Evolutionary conservation across 495 filamentous ascomycete genomes (phyloP).

Genomic region (Penicillium maclennaniae): DNA sequence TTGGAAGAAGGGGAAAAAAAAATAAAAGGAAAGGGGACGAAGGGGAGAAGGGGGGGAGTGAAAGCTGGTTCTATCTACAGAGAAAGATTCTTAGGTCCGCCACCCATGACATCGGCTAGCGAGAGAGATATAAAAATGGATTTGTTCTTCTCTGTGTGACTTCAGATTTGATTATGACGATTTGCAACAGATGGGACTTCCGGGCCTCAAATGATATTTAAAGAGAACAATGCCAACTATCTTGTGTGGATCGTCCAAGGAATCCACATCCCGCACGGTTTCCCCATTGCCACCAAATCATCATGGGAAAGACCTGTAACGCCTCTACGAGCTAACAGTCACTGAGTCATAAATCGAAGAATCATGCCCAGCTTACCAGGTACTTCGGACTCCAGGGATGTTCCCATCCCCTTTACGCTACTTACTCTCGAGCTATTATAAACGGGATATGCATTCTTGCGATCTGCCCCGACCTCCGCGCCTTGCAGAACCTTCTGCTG

Average conservation of each 20-base stretch:
- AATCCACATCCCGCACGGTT: neutral
- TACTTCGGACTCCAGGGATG: neutral
- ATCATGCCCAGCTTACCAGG: neutral
- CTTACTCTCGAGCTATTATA: neutral
- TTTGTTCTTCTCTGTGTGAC: neutral
- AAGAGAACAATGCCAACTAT: neutral
- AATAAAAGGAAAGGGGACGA: neutral
- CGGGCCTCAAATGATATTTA: neutral
- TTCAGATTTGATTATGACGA: no score
- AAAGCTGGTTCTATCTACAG: neutral
- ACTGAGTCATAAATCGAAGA: neutral
- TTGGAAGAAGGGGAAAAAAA: neutral
- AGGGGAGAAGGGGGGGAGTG: neutral
- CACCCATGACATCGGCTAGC: neutral
- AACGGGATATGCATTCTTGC: constrained; percentile 19
- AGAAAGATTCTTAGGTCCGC: neutral
- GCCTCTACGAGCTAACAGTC: neutral
- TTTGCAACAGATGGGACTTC: no score
- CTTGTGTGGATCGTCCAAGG: neutral
- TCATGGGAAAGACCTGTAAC: neutral
- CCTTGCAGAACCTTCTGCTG: constrained; percentile 12
- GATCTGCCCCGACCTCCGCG: constrained; percentile 19
- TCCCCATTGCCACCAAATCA: neutral
- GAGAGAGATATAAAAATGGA: neutral
- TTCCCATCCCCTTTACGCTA: neutral